Percentiles rank a stretch among this genome's conserved stretches.
These are phyloP conservation scores for Berkeleyomyces rouxiae DNA, from an alignment of 2,329 filamentous ascomycete species.

Conservation along the genomic window DNA sequence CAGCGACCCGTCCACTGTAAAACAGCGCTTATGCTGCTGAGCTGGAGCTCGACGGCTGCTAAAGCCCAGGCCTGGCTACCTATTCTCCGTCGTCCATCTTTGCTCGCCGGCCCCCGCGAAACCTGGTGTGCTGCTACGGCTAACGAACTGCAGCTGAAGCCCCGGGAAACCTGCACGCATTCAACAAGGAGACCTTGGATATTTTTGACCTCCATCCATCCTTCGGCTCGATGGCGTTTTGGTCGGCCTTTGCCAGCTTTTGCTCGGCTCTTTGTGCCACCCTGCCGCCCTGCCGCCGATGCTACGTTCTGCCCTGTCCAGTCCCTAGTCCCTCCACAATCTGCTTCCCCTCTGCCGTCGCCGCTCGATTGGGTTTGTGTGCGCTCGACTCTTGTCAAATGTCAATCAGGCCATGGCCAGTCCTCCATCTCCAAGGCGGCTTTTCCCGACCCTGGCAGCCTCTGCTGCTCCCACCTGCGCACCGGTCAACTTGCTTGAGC, in stretches of 20 bases:
- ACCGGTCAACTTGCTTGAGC: background rate
- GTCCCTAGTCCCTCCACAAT: background rate
- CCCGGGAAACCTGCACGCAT: too few relatives aligned
- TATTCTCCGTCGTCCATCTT: too few relatives aligned
- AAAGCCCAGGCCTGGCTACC: too few relatives aligned
- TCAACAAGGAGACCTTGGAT: too few relatives aligned
- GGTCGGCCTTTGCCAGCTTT: background rate
- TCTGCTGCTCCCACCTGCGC: background rate
- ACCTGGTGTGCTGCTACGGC: too few relatives aligned
- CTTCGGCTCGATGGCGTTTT: slow-evolving; percentile 13
- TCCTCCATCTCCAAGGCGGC: slow-evolving; percentile 14
- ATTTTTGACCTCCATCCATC: slow-evolving; percentile 10
- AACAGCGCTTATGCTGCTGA: too few relatives aligned
- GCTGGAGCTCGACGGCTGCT: too few relatives aligned
- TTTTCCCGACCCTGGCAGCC: slow-evolving; percentile 14
- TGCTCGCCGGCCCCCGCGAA: too few relatives aligned
- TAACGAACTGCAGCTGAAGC: too few relatives aligned
- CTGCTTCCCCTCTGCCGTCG: background rate
- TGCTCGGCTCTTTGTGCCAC: background rate
- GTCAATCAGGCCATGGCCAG: background rate
- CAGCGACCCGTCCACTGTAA: too few relatives aligned
- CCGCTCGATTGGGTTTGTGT: slow-evolving; percentile 4
- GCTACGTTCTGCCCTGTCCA: background rate
- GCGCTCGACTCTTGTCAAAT: background rate
- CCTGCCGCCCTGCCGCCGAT: background rate